Evolutionary conservation across 2,329 filamentous ascomycete species (phyloP).

Genomic region (Cyphellophora attinorum): DNA sequence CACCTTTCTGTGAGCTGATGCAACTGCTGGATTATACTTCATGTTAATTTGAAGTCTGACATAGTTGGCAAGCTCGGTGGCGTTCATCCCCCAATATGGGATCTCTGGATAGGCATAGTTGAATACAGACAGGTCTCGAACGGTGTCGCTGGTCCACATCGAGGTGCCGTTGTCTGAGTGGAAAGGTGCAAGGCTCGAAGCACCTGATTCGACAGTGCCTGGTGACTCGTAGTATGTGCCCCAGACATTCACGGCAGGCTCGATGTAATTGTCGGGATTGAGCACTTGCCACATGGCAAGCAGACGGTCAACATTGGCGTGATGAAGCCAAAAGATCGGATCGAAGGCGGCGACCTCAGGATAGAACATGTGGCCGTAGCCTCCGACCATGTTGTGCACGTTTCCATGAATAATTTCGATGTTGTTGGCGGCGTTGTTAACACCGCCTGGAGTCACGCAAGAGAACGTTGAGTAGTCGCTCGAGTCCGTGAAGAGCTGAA

Average conservation of each 20-base stretch:
- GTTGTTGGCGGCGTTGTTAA: constrained; percentile 8
- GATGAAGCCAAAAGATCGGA: constrained; percentile 69
- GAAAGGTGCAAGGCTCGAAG: constrained; percentile 50
- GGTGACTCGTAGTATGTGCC: constrained; percentile 41
- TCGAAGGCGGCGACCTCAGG: constrained; percentile 68
- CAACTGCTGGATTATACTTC: constrained; percentile 42
- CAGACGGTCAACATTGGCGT: constrained; percentile 63
- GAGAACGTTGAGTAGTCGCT: constrained; percentile 20
- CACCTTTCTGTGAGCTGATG: constrained; percentile 2
- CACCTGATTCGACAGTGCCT: constrained; percentile 12
- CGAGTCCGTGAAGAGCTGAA: constrained; percentile 20
- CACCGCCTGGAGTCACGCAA: constrained; percentile 9
- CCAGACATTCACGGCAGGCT: constrained; percentile 37
- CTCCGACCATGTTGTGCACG: constrained; percentile 45
- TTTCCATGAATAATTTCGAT: constrained; percentile 39
- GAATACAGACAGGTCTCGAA: constrained; percentile 51
- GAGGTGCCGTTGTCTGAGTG: constrained; percentile 41
- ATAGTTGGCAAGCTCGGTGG: constrained; percentile 24
- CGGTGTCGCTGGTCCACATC: constrained; percentile 59
- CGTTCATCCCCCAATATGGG: constrained; percentile 29
- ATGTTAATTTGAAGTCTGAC: constrained; percentile 48
- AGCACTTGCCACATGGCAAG: constrained; percentile 70
- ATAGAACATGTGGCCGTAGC: constrained; percentile 57
- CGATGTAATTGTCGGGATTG: constrained; percentile 51
- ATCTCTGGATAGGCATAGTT: constrained; percentile 69